Percentiles rank a stretch among this genome's conserved stretches.
phyloP scores from a whole-genome alignment of 2,329 filamentous ascomycete genomes.

The Trichoderma arundinaceum region DNA sequence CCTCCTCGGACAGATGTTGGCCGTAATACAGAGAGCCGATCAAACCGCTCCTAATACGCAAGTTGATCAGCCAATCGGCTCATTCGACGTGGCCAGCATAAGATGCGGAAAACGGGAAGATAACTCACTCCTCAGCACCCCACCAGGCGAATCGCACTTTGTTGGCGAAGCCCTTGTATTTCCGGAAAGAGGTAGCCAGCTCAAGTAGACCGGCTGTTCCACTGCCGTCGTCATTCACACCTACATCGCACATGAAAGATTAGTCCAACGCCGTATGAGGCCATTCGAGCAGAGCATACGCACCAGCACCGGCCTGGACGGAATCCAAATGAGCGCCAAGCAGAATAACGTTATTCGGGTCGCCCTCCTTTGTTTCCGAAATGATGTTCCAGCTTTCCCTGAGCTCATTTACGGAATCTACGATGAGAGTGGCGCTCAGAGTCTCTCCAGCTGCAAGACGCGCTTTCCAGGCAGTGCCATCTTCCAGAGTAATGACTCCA shows the following conservation, averaged over 20 bases:
- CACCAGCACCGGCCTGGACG: constrained; percentile 46
- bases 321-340: constrained; percentile 50
- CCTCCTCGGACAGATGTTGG: constrained; percentile 43
- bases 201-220: constrained; percentile 46
- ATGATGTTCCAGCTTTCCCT: constrained; percentile 48
- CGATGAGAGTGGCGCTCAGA: constrained; percentile 41
- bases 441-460: constrained; percentile 41
- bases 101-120: too few species aligned
- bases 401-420: constrained; percentile 44
- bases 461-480: constrained; percentile 44
- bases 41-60: constrained; percentile 45
- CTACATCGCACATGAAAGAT: background rate
- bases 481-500: constrained; percentile 42
- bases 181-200: constrained; percentile 44
- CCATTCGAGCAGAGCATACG: background rate
- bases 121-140: constrained; percentile 49
- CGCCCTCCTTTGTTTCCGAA: constrained; percentile 49
- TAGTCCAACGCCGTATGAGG: background rate
- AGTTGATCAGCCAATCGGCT: background rate
- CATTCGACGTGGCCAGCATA: background rate
- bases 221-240: constrained; percentile 49
- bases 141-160: constrained; percentile 51
- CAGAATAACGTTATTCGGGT: constrained; percentile 49
- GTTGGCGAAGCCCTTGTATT: constrained; percentile 46
- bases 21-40: constrained; percentile 52